Percentiles rank a stretch among this genome's conserved stretches.
phyloP scores from a whole-genome alignment of 306 rosid genomes.

The Pterocarpus santalinus region DNA sequence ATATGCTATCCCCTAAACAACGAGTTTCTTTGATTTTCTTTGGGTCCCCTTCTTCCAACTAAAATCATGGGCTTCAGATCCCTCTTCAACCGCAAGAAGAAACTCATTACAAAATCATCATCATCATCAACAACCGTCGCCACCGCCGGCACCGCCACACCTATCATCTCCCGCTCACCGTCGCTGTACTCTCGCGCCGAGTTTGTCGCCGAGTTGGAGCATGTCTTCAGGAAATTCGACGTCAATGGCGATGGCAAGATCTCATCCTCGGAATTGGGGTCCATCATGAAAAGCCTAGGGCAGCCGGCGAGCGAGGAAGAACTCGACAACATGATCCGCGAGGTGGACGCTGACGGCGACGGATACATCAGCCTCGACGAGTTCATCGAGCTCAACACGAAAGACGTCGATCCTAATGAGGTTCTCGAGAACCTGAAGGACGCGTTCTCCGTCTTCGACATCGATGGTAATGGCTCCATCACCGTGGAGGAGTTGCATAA shows the following conservation, averaged over 20 bases:
- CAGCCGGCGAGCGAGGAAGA: slow-evolving; percentile 73
- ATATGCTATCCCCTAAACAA: slow-evolving; percentile 44
- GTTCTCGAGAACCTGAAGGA: slow-evolving; percentile 71
- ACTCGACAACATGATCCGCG: slow-evolving; percentile 68
- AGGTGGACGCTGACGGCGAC: slow-evolving; percentile 86
- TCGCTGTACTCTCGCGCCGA: slow-evolving; percentile 46
- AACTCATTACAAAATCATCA: slow-evolving; percentile 31
- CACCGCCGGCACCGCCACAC: neutral
- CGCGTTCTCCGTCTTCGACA: slow-evolving; percentile 79
- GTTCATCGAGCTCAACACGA: slow-evolving; percentile 79
- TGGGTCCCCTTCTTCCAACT: neutral
- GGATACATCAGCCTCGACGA: slow-evolving; percentile 75
- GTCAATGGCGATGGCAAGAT: slow-evolving; percentile 92
- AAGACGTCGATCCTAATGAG: slow-evolving; percentile 77
- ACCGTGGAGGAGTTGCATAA: slow-evolving; percentile 77
- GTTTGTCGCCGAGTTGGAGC: slow-evolving; percentile 66
- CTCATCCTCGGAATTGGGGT: slow-evolving; percentile 78
- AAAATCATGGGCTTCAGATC: slow-evolving; percentile 71
- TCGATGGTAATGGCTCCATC: slow-evolving; percentile 80
- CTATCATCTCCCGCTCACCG: slow-evolving; percentile 30
- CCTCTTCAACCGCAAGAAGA: slow-evolving; percentile 75
- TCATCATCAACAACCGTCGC: neutral
- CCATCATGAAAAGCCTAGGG: slow-evolving; percentile 77
- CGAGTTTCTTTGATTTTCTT: slow-evolving; percentile 11
- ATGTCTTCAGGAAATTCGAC: slow-evolving; percentile 83